Evolutionary conservation across 2,329 filamentous ascomycete genomes (phyloP).

Genomic region (Colletotrichum lini): DNA sequence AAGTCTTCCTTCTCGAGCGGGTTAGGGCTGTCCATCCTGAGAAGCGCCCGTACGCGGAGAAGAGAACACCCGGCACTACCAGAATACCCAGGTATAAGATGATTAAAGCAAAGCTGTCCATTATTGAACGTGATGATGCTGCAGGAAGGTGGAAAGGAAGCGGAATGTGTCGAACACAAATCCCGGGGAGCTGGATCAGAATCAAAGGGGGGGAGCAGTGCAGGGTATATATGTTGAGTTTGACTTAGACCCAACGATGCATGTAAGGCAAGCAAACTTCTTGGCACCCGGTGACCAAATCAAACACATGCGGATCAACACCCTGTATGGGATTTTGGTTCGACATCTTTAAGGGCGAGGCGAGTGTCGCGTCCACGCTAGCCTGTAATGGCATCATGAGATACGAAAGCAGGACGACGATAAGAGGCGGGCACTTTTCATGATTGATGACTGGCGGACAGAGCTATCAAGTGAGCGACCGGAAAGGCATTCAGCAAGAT

Average conservation of each 20-base stretch:
- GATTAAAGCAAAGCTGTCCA: constrained; percentile 57
- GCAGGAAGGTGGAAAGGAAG: too few species aligned
- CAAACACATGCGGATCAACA: background rate
- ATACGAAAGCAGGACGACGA: background rate
- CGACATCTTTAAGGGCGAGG: background rate
- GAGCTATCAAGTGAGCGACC: background rate
- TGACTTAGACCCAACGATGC: background rate
- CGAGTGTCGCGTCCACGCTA: background rate
- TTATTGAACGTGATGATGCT: constrained; percentile 38
- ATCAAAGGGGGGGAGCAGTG: background rate
- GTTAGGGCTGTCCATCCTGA: constrained; percentile 49
- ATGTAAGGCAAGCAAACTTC: background rate
- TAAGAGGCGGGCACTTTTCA: background rate
- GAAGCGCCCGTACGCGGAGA: constrained; percentile 57
- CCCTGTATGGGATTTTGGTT: too few species aligned
- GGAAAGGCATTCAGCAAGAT: background rate
- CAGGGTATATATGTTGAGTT: constrained; percentile 1
- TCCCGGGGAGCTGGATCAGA: too few species aligned
- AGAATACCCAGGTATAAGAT: constrained; percentile 61
- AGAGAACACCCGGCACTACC: constrained; percentile 57
- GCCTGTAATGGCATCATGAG: background rate
- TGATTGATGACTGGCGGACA: background rate
- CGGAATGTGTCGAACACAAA: background rate
- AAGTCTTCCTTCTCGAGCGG: background rate
- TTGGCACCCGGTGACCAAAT: background rate